Conservation (phyloP, 164 flowering plant species). For the Magnolia kwangsiensis region DNA sequence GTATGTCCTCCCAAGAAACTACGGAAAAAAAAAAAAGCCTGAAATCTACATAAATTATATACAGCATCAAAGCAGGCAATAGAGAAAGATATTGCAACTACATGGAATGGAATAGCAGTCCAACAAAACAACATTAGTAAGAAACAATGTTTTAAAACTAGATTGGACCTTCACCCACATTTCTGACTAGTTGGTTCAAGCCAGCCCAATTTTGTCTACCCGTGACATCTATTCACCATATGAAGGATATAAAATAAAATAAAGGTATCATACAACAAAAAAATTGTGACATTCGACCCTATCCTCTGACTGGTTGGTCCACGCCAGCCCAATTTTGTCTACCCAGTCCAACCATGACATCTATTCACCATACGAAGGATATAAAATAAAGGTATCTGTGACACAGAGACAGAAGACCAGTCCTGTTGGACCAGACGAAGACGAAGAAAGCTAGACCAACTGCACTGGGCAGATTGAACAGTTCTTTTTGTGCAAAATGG, state of each 20-base stretch:
- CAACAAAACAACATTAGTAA: neutral
- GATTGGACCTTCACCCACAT: neutral
- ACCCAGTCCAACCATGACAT: neutral
- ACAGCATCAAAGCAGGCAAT: neutral
- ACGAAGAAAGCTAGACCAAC: no score
- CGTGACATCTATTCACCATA: neutral
- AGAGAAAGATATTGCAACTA: neutral
- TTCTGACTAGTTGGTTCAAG: neutral
- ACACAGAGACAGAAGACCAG: no score
- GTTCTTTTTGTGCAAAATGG: no score
- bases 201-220: neutral
- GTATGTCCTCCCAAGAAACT: neutral
- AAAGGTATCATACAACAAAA: no score
- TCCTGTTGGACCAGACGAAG: no score
- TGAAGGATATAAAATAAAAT: neutral
- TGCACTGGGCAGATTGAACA: no score
- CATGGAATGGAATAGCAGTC: neutral
- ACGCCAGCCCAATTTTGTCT: neutral
- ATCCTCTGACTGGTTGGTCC: neutral
- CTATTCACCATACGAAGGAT: neutral
- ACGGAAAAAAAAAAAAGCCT: neutral
- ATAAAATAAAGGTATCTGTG: no score
- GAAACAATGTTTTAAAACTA: neutral
- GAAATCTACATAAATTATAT: neutral
- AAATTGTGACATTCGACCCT: neutral